A percentile compares a stretch with the other conserved stretches of the same genome.
Conservation (phyloP, 1,139 yeast species). For the Kodamaea plutei region DNA sequence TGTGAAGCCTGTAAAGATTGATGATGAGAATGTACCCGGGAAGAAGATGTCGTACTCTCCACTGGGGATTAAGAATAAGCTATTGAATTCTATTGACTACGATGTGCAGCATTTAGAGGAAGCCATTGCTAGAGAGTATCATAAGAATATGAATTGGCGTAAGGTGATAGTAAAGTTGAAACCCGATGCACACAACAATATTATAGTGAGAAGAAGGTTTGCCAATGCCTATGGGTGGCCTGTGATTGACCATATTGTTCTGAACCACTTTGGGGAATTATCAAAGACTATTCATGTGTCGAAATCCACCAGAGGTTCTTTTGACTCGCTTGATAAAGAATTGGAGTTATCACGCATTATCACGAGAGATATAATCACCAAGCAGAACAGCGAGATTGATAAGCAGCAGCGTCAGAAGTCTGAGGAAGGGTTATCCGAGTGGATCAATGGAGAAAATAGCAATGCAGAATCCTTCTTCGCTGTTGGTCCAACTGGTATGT, state of each 20-base stretch:
- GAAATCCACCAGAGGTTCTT: background rate
- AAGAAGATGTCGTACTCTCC: conserved; percentile 2
- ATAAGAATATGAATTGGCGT: conserved; percentile 81
- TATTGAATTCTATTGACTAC: conserved; percentile 13
- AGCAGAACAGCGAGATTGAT: conserved; percentile 36
- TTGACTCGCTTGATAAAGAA: conserved; percentile 25
- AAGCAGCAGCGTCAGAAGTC: conserved; percentile 11
- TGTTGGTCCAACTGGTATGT: conserved; percentile 68
- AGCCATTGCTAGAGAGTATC: conserved; percentile 85
- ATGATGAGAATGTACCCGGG: conserved; percentile 1
- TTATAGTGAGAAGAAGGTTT: conserved; percentile 81
- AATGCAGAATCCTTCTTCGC: conserved; percentile 53
- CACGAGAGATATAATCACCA: conserved; percentile 32
- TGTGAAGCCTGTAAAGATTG: background rate
- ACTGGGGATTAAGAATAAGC: conserved; percentile 6
- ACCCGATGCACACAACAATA: conserved; percentile 96
- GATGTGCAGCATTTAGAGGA: conserved; percentile 54
- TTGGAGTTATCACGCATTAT: conserved; percentile 29
- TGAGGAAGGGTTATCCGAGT: conserved; percentile 25
- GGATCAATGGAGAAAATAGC: conserved; percentile 47
- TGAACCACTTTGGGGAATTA: conserved; percentile 48
- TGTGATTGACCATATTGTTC: conserved; percentile 75
- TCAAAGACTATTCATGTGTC: background rate
- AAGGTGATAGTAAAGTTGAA: conserved; percentile 80
- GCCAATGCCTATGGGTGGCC: conserved; percentile 98